A percentile compares a stretch with the other conserved stretches of the same genome.
phyloP scores from a whole-genome alignment of 2,329 filamentous ascomycete species.

The Knoxdaviesia capensis region DNA sequence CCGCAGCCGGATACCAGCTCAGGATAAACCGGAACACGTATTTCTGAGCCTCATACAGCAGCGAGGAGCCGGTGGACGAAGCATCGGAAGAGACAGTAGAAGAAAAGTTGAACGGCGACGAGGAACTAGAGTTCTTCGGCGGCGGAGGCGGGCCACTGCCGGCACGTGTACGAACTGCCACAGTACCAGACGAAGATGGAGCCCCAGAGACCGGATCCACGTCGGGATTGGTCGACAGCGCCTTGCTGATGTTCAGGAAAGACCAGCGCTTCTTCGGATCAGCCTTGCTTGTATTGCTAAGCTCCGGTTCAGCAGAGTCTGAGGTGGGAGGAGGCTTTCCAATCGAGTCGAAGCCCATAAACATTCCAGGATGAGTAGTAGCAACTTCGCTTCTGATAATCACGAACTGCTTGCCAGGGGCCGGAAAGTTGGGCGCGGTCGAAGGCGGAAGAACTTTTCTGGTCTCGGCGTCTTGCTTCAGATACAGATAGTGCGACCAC shows the following conservation, averaged over 20 bases:
- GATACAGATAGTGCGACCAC: constrained; percentile 64
- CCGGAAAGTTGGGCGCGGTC: constrained; percentile 65
- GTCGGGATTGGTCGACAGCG: constrained; percentile 21
- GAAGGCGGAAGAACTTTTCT: constrained; percentile 32
- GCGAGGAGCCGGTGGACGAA: constrained; percentile 33
- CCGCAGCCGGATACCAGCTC: constrained; percentile 36
- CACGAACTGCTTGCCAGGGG: constrained; percentile 67
- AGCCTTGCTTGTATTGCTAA: constrained; percentile 11
- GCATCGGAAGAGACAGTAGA: constrained; percentile 33
- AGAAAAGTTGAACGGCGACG: constrained; percentile 25
- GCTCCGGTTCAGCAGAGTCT: constrained; percentile 8
- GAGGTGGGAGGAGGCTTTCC: constrained; percentile 10
- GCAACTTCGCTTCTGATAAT: constrained; percentile 64
- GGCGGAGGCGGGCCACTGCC: constrained; percentile 16
- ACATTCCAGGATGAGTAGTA: constrained; percentile 23
- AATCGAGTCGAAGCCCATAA: constrained; percentile 29
- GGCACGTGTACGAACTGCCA: neutral
- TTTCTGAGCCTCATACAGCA: constrained; percentile 30
- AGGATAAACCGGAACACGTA: constrained; percentile 60
- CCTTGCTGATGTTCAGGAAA: constrained; percentile 41
- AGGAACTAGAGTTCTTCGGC: constrained; percentile 11
- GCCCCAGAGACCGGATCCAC: too few relatives aligned
- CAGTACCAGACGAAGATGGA: too few relatives aligned
- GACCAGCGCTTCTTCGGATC: constrained; percentile 41
- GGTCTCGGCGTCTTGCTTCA: constrained; percentile 44